These are phyloP conservation scores for Miscanthus sacchariflorus DNA, from an alignment of 202 grass and related monocot species.

Conservation along the genomic window DNA sequence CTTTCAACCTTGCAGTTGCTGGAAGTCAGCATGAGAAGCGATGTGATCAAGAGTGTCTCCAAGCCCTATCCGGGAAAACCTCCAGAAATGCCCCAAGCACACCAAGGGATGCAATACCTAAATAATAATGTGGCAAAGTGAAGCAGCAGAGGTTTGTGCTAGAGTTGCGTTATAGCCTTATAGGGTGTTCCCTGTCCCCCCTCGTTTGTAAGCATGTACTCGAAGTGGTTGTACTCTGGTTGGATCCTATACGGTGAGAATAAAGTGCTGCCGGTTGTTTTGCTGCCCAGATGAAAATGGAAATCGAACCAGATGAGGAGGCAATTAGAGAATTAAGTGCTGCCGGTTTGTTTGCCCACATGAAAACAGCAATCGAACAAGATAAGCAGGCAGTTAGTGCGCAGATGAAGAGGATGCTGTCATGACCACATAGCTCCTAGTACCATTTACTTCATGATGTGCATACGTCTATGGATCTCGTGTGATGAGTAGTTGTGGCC, in stretches of 20 bases:
- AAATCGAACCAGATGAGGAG: neutral
- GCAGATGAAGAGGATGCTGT: neutral
- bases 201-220: slow-evolving; percentile 33
- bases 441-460: neutral
- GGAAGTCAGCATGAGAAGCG: slow-evolving; percentile 18
- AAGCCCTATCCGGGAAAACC: neutral
- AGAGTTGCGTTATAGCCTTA: slow-evolving; percentile 31
- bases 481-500: neutral
- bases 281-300: neutral
- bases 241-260: slow-evolving; percentile 23
- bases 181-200: neutral
- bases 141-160: slow-evolving; percentile 28
- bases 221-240: slow-evolving; percentile 5
- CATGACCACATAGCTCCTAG: neutral
- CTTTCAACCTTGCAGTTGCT: slow-evolving; percentile 22
- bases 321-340: neutral
- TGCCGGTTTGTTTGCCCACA: neutral
- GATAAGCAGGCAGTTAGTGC: neutral
- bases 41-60: neutral
- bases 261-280: slow-evolving; percentile 39
- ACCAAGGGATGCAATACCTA: slow-evolving; percentile 35
- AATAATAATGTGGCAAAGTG: slow-evolving; percentile 28
- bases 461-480: neutral
- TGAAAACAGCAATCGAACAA: neutral
- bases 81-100: slow-evolving; percentile 1